Base-by-base conservation (phyloP, 1,284 basidiomycete species). In the Ganoderma multipileum region DNA sequence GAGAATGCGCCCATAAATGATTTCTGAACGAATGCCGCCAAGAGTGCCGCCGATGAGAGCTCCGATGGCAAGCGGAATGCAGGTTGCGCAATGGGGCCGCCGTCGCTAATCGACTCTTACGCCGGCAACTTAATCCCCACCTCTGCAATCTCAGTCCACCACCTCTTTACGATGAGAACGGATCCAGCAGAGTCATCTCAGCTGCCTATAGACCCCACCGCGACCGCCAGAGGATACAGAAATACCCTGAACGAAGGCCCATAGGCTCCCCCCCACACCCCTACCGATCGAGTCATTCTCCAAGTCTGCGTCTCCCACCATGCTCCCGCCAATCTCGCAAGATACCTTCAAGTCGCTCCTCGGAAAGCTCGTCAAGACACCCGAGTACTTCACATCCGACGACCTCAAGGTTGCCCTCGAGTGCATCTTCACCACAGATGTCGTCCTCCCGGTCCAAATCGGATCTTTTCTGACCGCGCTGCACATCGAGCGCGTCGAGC, bases 381-480 rank as follows among this genome's bases (percentile, higher is more conserved):
- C 95, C 1, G 88, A 90, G 73, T 86, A 87, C 72, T 96, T 96
- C 82, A 85, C 83, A 28, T 80, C 92, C 0, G 84, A 88, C 9
- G 94, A 96, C 79, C 87, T 95, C 68, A 87, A 86, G 63, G 74
- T 83, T 28, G 89, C 93, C 8, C 88, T 96, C 67, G 83, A 91
- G 71, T 92, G 94, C 79, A 82, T 96, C 62, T 91, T 95, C 77
- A 89, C 86, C 0, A 88, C 90, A 2, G 85, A 89, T 66, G 81
- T 83, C 54, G 83, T 89, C 3, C 85, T 86, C 11, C 89, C 91
- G 2, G 85, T 88, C 0, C 93, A 96, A 77, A 88, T 95, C 61
- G 94, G 95, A 28, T 90, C 95, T 0, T 95, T 96, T 79, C 82
- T 97, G 57, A 91, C 93, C 0, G 94, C 94, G 5, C 81, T 95